Evolutionary conservation across 768 basidiomycete genomes (phyloP).

Genomic region (Psilocybe cyanescens): DNA sequence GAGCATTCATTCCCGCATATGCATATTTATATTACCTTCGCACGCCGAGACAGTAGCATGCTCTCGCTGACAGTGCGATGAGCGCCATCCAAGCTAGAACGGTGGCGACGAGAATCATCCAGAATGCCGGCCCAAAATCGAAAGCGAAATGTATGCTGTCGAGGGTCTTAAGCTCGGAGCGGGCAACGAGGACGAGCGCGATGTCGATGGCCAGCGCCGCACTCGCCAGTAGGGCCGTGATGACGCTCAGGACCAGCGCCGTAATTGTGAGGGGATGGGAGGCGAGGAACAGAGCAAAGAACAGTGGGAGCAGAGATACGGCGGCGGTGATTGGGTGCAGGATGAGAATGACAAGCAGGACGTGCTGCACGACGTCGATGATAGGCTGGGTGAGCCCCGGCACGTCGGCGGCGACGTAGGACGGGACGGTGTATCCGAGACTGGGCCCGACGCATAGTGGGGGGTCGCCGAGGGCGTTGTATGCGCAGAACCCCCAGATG

Average conservation of each 20-base stretch:
- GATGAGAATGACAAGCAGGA: constrained; percentile 58
- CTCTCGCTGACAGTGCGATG: constrained; percentile 61
- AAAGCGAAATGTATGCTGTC: constrained; percentile 47
- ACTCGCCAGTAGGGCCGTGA: constrained; percentile 57
- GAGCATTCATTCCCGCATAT: background rate
- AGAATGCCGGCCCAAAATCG: constrained; percentile 68
- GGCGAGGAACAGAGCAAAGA: constrained; percentile 61
- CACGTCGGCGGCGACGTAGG: constrained; percentile 40
- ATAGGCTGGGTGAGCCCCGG: constrained; percentile 46
- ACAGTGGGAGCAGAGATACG: constrained; percentile 55
- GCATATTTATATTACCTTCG: constrained; percentile 4
- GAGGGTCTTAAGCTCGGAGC: constrained; percentile 37
- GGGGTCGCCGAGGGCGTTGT: constrained; percentile 40
- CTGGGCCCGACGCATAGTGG: constrained; percentile 62
- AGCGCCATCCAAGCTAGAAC: constrained; percentile 64
- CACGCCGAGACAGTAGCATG: constrained; percentile 72
- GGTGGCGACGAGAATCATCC: constrained; percentile 68
- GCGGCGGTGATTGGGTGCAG: constrained; percentile 71
- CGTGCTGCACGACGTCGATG: constrained; percentile 50
- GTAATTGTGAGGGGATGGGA: constrained; percentile 59
- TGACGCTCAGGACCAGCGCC: constrained; percentile 59
- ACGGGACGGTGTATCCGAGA: constrained; percentile 72
- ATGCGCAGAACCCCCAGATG: constrained; percentile 82
- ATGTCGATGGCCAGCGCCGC: constrained; percentile 66
- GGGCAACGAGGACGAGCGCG: constrained; percentile 59